Evolutionary conservation across 2,329 filamentous ascomycete species (phyloP), one percentile per base, ranked within the genome.

Genomic region (Penicillium sp.): DNA sequence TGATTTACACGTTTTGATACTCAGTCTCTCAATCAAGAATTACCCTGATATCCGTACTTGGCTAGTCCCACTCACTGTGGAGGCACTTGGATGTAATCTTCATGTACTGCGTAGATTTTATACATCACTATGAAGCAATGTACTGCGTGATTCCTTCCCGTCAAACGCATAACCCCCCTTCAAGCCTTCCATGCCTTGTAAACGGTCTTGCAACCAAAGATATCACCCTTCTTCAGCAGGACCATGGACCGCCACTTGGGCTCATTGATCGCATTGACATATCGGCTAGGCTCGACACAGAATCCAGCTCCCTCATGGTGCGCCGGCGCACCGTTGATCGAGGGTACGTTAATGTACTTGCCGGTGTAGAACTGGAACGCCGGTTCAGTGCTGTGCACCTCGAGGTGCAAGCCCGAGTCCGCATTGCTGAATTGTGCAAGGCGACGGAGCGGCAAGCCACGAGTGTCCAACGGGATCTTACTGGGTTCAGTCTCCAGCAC

Each of bases 351-450:
- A 57, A 95, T 90, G 64, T 84, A 86, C 65, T 88, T 86, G 57
- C 92, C 93, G 0, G 90, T 95, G 73, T 97, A 97, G 74, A 96
- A 95, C 71, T 97, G 92, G 77, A 96, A 97, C 0, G 89, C 88
- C 0, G 93, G 93, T 76, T 97, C 92, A 0, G 92, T 97, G 75
- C 88, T 93, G 63, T 83, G 77, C 5, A 95, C 86, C 70, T 96
- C 88, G 41, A 97, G 82, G 67, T 95, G 86, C 58, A 96, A 78
- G 55, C 83, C 82, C 25, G 84, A 86, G 41, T 76, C 77, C 5
- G 89, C 82, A 69, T 96, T 89, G 69, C 80, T 80, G 50, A 93
- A 87, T 19, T 80, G 75, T 38, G 88, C 81, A 38, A 92, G 81
- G 51, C 80, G 82, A 49, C 76, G 78, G 33, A 95, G 76, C 1